Evolutionary conservation across 116 monocot genomes (phyloP).

Genomic region (Posidonia oceanica): DNA sequence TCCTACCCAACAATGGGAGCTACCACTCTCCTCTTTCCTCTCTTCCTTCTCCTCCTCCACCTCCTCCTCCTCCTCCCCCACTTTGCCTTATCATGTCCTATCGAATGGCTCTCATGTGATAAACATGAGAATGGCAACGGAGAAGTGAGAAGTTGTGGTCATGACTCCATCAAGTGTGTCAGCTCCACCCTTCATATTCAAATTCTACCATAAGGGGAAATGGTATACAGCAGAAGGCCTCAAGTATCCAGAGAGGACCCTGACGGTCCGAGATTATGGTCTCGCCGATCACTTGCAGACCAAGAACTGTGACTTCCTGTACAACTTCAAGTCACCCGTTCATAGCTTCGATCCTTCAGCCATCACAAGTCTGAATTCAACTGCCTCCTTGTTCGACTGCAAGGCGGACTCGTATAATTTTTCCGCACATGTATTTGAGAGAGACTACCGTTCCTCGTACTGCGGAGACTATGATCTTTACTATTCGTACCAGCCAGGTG

Average conservation of each 20-base stretch:
- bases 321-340: background rate
- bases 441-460: background rate
- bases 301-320: slow-evolving; percentile 2
- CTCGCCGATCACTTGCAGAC: background rate
- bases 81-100: background rate
- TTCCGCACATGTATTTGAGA: background rate
- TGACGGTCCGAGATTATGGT: background rate
- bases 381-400: slow-evolving; percentile 3
- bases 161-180: background rate
- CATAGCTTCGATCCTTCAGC: background rate
- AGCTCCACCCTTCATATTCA: background rate
- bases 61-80: background rate
- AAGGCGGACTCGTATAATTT: slow-evolving; percentile 1
- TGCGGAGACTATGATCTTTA: slow-evolving; percentile 2
- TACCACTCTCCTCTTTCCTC: background rate
- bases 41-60: slow-evolving; percentile 1
- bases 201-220: background rate
- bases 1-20: slow-evolving; percentile 2
- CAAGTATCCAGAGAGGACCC: background rate
- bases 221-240: background rate
- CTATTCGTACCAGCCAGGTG: background rate
- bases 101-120: background rate
- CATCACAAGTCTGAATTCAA: background rate
- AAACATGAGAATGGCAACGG: background rate
- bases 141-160: background rate